Conservation (phyloP, 306 rosid genomes). For the Lupinus albus region DNA sequence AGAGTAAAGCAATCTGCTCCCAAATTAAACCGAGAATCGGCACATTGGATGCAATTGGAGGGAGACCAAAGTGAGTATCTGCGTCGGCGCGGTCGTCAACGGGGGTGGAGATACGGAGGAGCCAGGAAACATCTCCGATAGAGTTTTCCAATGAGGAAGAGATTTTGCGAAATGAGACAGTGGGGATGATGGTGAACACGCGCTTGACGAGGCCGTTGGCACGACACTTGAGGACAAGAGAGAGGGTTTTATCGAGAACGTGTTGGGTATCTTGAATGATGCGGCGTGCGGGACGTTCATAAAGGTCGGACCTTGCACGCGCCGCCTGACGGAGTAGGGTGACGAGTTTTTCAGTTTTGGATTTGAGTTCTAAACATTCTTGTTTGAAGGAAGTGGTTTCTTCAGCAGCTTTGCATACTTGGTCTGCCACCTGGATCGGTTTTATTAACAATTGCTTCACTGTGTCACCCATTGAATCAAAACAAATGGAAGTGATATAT, state of each 20-base stretch:
- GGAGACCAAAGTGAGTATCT: conserved; percentile 67
- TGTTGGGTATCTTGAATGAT: conserved; percentile 82
- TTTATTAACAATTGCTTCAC: conserved; percentile 41
- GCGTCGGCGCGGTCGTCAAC: conserved; percentile 57
- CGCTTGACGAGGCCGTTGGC: conserved; percentile 77
- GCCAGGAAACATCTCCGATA: conserved; percentile 85
- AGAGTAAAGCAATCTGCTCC: conserved; percentile 83
- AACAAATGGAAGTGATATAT: no score
- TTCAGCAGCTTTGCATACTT: conserved; percentile 70
- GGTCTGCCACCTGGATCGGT: conserved; percentile 49
- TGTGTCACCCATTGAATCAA: conserved; percentile 85
- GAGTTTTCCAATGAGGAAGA: conserved; percentile 72
- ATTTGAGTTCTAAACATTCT: conserved; percentile 68
- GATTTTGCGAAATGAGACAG: conserved; percentile 76
- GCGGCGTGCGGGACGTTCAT: conserved; percentile 82
- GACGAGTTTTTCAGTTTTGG: conserved; percentile 76
- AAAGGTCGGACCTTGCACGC: conserved; percentile 81
- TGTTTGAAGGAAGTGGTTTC: conserved; percentile 68
- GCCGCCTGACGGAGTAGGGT: conserved; percentile 87
- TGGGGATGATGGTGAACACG: conserved; percentile 71
- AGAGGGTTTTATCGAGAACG: conserved; percentile 65
- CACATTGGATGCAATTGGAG: conserved; percentile 85
- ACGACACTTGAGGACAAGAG: conserved; percentile 64
- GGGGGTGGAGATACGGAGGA: conserved; percentile 77
- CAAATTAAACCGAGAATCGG: conserved; percentile 79